These are phyloP conservation scores for Starmerella apis DNA, from an alignment of 805 yeast species.

Conservation along the genomic window DNA sequence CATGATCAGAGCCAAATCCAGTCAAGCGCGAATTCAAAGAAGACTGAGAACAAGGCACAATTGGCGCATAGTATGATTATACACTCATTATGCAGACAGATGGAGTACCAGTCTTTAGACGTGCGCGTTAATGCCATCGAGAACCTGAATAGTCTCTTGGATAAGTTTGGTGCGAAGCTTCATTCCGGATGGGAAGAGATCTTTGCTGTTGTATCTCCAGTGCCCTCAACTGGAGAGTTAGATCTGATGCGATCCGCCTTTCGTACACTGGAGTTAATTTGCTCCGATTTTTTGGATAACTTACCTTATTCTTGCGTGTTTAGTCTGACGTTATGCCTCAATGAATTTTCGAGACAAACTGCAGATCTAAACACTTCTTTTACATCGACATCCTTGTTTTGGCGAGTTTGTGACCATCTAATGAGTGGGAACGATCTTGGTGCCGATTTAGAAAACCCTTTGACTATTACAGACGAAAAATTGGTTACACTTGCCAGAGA, in stretches of 20 bases:
- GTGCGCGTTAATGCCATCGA: conserved; percentile 52
- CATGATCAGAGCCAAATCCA: not conserved
- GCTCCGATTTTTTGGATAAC: conserved; percentile 72
- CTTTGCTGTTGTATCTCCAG: conserved; percentile 41
- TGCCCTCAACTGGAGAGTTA: conserved; percentile 28
- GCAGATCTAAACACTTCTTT: conserved; percentile 78
- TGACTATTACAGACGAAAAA: conserved; percentile 12
- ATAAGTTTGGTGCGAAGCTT: conserved; percentile 58
- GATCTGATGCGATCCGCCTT: conserved; percentile 56
- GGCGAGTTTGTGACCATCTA: conserved; percentile 78
- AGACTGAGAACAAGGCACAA: conserved; percentile 3
- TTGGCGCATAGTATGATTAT: conserved; percentile 34
- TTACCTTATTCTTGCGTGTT: conserved; percentile 58
- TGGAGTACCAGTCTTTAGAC: conserved; percentile 48
- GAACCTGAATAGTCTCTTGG: conserved; percentile 62
- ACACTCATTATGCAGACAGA: conserved; percentile 39
- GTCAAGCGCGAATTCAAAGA: not conserved
- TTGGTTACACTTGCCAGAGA: conserved; percentile 27
- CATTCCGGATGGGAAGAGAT: conserved; percentile 64
- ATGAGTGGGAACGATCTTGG: conserved; percentile 25
- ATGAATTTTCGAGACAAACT: conserved; percentile 58
- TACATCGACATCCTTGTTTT: conserved; percentile 81
- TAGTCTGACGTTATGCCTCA: conserved; percentile 58
- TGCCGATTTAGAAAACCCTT: conserved; percentile 6
- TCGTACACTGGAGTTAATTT: conserved; percentile 67